Conservation (phyloP, 164 flowering plant genomes). For the Liriodendron chinense region DNA sequence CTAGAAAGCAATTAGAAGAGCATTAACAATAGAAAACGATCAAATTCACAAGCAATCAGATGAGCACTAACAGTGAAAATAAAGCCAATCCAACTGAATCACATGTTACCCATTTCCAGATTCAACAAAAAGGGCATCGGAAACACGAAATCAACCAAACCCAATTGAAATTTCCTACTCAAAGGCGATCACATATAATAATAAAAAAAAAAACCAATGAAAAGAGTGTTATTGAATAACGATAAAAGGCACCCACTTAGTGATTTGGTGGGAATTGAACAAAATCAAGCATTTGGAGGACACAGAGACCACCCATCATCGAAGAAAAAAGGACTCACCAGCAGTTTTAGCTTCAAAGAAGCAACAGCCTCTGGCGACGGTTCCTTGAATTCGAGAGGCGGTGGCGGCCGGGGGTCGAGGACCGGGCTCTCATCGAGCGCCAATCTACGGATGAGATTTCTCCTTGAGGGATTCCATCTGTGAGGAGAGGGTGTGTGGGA, state of each 20-base stretch:
- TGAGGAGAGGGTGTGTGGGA: not conserved
- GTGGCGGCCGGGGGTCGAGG: conserved; percentile 31
- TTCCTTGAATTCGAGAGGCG: conserved; percentile 20
- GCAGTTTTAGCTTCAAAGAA: conserved; percentile 62
- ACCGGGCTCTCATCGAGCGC: conserved; percentile 16
- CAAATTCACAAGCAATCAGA: not conserved
- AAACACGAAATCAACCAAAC: not conserved
- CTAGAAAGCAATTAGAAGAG: not conserved
- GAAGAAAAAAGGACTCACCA: conserved; percentile 31
- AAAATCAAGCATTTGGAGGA: not conserved
- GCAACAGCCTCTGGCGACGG: conserved; percentile 26
- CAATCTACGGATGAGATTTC: conserved; percentile 14
- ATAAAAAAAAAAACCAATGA: not conserved
- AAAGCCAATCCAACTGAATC: not conserved
- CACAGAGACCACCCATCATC: not conserved
- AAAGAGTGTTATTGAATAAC: not conserved
- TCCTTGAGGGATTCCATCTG: conserved; percentile 1
- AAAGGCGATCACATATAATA: not conserved
- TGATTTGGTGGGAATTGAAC: not conserved
- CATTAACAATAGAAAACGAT: not conserved
- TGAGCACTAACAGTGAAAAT: not conserved
- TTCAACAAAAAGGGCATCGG: not conserved
- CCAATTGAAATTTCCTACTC: not conserved
- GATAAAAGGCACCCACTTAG: not conserved
- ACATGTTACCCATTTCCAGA: not conserved